Percentiles rank a stretch among this genome's conserved stretches.
These are phyloP conservation scores for Penicillium sp. DNA, from an alignment of 2,329 filamentous ascomycete species.

Conservation along the genomic window DNA sequence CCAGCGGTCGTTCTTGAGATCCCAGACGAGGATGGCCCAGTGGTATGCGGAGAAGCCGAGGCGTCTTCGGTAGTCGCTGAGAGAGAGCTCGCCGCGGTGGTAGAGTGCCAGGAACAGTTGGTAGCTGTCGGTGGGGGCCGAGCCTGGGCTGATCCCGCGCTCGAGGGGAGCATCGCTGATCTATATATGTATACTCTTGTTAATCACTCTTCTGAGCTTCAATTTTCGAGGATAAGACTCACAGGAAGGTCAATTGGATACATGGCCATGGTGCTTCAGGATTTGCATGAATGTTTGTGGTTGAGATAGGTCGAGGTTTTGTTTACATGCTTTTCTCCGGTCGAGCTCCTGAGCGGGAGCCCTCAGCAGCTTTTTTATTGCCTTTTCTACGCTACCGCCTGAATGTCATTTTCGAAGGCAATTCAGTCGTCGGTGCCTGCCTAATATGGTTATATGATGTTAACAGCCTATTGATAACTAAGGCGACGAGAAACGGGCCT, in stretches of 20 bases:
- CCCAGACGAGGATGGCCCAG: slow-evolving; percentile 2
- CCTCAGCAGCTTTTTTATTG: not conserved
- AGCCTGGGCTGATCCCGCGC: too few species aligned
- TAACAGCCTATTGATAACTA: not conserved
- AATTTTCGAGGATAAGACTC: not conserved
- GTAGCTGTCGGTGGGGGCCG: not conserved
- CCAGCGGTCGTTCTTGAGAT: not conserved
- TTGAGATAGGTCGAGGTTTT: not conserved
- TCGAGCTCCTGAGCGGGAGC: not conserved
- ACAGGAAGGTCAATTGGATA: not conserved
- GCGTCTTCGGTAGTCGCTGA: not conserved
- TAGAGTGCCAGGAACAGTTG: not conserved
- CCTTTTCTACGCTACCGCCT: not conserved
- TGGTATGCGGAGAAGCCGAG: slow-evolving; percentile 7
- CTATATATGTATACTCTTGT: not conserved
- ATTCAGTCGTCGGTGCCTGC: not conserved
- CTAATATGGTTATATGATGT: too few species aligned
- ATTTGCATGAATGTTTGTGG: not conserved
- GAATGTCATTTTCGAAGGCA: not conserved
- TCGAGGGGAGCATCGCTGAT: not conserved
- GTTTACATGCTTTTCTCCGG: not conserved
- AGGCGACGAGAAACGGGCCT: not conserved
- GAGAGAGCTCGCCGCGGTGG: slow-evolving; percentile 3
- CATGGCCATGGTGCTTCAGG: not conserved
- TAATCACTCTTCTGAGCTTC: not conserved